Evolutionary conservation across 1,284 basidiomycete species (phyloP).

Genomic region (Trametes hirsuta): DNA sequence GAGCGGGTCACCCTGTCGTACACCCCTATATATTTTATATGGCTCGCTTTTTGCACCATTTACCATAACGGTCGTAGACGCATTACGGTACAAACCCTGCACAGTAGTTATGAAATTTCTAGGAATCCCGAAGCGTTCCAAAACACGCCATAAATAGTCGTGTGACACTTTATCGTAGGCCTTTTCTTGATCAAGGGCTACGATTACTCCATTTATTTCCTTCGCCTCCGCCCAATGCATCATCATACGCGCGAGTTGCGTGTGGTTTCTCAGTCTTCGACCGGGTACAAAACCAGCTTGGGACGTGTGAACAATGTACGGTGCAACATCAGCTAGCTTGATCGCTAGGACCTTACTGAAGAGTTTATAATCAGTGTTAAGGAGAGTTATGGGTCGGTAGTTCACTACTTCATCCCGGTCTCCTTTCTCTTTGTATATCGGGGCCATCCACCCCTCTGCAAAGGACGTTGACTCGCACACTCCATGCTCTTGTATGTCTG

Average conservation of each 20-base stretch:
- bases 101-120: slow-evolving; percentile 23
- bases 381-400: slow-evolving; percentile 38
- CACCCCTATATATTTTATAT: slow-evolving; percentile 30
- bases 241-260: slow-evolving; percentile 25
- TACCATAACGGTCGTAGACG: slow-evolving; percentile 30
- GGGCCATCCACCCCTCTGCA: slow-evolving; percentile 39
- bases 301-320: slow-evolving; percentile 25
- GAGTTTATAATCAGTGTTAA: slow-evolving; percentile 39
- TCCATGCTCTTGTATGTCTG: slow-evolving; percentile 26
- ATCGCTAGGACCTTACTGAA: slow-evolving; percentile 28
- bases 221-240: slow-evolving; percentile 29
- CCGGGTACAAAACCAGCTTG: slow-evolving; percentile 37
- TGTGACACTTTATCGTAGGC: slow-evolving; percentile 37
- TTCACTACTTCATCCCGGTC: slow-evolving; percentile 30
- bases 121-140: slow-evolving; percentile 26
- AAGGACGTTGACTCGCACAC: slow-evolving; percentile 22
- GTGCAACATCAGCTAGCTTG: slow-evolving; percentile 18
- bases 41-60: slow-evolving; percentile 30
- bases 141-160: slow-evolving; percentile 33
- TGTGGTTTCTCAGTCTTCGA: slow-evolving; percentile 29
- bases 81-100: slow-evolving; percentile 29
- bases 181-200: slow-evolving; percentile 39
- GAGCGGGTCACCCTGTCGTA: slow-evolving; percentile 38
- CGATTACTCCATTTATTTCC: slow-evolving; percentile 30
- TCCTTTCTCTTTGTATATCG: slow-evolving; percentile 38